These are phyloP conservation scores for Fusarium sp. DNA, from an alignment of 2,329 filamentous ascomycete genomes.

Conservation along the genomic window DNA sequence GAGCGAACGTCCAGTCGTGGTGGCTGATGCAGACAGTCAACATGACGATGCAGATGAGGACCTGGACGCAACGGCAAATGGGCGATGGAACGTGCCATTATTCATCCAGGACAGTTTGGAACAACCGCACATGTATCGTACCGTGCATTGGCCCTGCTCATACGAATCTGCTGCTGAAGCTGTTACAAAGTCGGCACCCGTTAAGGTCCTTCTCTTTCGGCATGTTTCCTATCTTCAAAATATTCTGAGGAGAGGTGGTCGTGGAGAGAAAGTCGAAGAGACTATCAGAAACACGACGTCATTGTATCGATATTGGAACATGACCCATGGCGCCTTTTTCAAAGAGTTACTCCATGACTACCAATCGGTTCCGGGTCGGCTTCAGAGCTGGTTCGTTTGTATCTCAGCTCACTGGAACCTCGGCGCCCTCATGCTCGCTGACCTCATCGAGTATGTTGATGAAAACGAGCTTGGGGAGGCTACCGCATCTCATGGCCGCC, in stretches of 20 bases:
- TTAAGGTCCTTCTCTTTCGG: slow-evolving; percentile 71
- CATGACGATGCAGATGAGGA: slow-evolving; percentile 48
- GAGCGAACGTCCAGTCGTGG: slow-evolving; percentile 55
- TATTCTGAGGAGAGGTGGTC: slow-evolving; percentile 58
- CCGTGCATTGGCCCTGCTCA: slow-evolving; percentile 66
- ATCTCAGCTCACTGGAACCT: slow-evolving; percentile 72
- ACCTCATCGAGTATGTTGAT: slow-evolving; percentile 67
- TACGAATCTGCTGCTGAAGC: slow-evolving; percentile 64
- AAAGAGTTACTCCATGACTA: slow-evolving; percentile 65
- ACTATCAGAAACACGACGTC: slow-evolving; percentile 62
- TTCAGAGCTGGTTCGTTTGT: slow-evolving; percentile 73
- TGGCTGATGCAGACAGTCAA: slow-evolving; percentile 58
- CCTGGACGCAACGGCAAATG: slow-evolving; percentile 14
- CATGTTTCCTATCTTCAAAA: slow-evolving; percentile 67
- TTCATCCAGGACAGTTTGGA: slow-evolving; percentile 49
- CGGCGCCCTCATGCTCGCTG: slow-evolving; percentile 67
- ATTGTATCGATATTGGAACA: slow-evolving; percentile 69
- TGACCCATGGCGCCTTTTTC: slow-evolving; percentile 66
- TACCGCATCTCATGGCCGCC: slow-evolving; percentile 43
- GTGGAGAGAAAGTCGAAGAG: slow-evolving; percentile 60
- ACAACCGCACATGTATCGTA: slow-evolving; percentile 31
- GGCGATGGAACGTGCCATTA: slow-evolving; percentile 45
- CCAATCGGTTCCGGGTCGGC: slow-evolving; percentile 62
- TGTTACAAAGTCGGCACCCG: slow-evolving; percentile 67
- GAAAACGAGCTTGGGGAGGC: slow-evolving; percentile 49